phyloP scores from a whole-genome alignment of 306 rosid genomes.

The Gastrolobium villosum region DNA sequence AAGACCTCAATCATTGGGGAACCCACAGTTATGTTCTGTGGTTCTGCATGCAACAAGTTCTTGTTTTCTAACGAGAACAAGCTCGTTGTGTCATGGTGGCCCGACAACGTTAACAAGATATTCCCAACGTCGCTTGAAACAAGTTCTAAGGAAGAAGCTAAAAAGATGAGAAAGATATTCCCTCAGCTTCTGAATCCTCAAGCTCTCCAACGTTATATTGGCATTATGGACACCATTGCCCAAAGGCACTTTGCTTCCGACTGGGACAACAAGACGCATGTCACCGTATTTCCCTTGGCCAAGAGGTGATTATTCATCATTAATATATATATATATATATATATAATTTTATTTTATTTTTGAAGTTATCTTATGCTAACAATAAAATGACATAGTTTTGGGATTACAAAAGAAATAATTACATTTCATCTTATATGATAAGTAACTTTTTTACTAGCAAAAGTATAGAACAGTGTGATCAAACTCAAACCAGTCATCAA shows the following conservation, averaged over 20 bases:
- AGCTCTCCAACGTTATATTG: conserved; percentile 65
- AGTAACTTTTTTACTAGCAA: too few relatives aligned
- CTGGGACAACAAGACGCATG: conserved; percentile 60
- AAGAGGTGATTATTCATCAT: conserved; percentile 42
- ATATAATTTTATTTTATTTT: too few relatives aligned
- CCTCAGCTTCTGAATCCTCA: conserved; percentile 60
- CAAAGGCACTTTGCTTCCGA: conserved; percentile 58
- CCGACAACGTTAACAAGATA: conserved; percentile 64
- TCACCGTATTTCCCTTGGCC: conserved; percentile 56
- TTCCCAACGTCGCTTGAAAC: conserved; percentile 55
- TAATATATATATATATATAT: too few relatives aligned
- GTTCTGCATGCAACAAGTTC: conserved; percentile 70
- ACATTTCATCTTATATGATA: too few relatives aligned
- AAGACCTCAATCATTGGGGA: conserved; percentile 65
- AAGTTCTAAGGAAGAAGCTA: not conserved
- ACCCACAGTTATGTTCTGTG: conserved; percentile 61
- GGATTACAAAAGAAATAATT: too few relatives aligned
- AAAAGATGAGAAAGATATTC: not conserved
- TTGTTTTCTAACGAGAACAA: conserved; percentile 76
- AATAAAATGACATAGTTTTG: too few relatives aligned
- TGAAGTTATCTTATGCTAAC: too few relatives aligned
- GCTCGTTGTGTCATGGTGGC: conserved; percentile 77
- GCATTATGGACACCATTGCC: conserved; percentile 67
- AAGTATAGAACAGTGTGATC: too few relatives aligned
- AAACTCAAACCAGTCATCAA: too few relatives aligned